These are phyloP conservation scores for Pichia sporocuriosa DNA, from an alignment of 805 yeast species.

Conservation along the genomic window DNA sequence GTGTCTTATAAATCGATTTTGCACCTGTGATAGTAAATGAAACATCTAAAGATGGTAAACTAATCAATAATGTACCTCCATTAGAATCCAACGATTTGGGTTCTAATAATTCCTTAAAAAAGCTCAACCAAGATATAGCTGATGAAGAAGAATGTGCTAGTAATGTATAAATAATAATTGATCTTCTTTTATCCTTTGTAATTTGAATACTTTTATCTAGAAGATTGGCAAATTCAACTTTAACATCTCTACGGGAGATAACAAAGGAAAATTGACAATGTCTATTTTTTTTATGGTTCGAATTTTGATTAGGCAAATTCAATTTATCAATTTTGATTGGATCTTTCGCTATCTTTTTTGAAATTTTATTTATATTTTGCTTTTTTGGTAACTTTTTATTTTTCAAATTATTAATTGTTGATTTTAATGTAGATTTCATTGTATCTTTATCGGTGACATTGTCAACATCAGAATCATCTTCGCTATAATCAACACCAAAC, in stretches of 20 bases:
- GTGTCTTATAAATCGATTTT: background rate
- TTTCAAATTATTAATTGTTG: background rate
- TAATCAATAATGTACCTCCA: constrained; percentile 22
- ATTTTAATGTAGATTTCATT: background rate
- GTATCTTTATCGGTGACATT: background rate
- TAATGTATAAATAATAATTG: constrained; percentile 38
- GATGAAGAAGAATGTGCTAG: constrained; percentile 46
- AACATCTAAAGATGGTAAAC: constrained; percentile 40
- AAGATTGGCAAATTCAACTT: constrained; percentile 52
- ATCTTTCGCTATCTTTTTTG: background rate
- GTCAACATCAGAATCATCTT: background rate
- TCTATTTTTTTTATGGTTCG: background rate
- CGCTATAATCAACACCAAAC: background rate
- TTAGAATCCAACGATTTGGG: background rate
- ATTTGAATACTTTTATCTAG: constrained; percentile 67
- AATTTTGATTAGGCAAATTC: background rate
- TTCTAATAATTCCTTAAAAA: constrained; percentile 45
- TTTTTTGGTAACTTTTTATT: background rate
- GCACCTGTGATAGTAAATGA: constrained; percentile 28
- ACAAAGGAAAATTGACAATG: constrained; percentile 15
- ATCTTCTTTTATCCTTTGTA: constrained; percentile 20
- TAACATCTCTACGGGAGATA: constrained; percentile 17
- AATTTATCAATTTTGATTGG: background rate
- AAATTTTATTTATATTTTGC: background rate
- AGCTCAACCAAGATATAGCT: constrained; percentile 58